These are phyloP conservation scores for Paecilomyces fulvus DNA, from an alignment of 2,329 filamentous ascomycete genomes.

Conservation along the genomic window DNA sequence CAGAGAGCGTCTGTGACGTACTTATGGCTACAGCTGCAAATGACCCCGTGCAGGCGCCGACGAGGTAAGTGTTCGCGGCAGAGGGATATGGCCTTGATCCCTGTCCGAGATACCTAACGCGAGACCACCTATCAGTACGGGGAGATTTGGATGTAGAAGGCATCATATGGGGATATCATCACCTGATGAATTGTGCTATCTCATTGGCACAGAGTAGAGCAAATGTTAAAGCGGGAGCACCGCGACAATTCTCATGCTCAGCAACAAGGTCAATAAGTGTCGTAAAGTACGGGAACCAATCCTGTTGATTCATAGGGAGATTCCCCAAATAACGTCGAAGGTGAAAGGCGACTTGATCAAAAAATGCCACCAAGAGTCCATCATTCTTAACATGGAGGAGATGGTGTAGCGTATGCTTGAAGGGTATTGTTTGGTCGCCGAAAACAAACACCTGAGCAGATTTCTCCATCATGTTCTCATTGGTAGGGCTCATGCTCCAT, in stretches of 20 bases:
- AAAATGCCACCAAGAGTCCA: not conserved
- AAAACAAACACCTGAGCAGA: not conserved
- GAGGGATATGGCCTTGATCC: conserved; percentile 3
- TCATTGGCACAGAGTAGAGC: conserved; percentile 6
- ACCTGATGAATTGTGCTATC: conserved; percentile 8
- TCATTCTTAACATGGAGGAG: conserved; percentile 2
- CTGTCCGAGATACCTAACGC: conserved; percentile 3
- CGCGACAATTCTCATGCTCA: not conserved
- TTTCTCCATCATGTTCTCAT: not conserved
- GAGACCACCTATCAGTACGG: not conserved
- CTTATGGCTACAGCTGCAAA: conserved; percentile 12
- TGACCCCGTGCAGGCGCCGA: conserved; percentile 11
- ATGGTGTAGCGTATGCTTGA: conserved; percentile 2
- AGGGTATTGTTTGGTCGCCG: not conserved
- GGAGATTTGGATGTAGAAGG: too few species aligned
- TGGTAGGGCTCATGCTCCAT: not conserved
- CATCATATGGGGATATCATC: too few species aligned
- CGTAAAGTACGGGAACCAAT: conserved; percentile 3
- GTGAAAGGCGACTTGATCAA: not conserved
- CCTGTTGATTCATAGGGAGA: not conserved
- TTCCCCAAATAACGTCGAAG: not conserved
- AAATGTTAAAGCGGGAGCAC: conserved; percentile 4
- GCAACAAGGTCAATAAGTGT: conserved; percentile 3
- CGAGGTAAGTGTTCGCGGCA: conserved; percentile 1
- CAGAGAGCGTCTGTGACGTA: conserved; percentile 6